Evolutionary conservation across 1,284 basidiomycete genomes (phyloP).

Genomic region (Pseudozyma hubeiensis): DNA sequence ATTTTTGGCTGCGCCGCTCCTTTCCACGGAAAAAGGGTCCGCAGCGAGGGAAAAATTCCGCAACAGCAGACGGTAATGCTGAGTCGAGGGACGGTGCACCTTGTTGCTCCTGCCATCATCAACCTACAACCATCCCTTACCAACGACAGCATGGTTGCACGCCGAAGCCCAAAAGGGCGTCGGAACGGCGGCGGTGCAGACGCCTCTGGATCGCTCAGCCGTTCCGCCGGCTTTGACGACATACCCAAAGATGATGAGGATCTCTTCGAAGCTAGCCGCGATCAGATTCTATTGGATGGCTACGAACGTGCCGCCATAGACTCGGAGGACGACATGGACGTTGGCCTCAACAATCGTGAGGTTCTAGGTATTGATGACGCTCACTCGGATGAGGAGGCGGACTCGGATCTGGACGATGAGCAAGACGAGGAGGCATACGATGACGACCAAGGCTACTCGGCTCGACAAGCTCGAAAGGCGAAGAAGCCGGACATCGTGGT

Average conservation of each 20-base stretch:
- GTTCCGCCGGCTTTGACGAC: conserved; percentile 51
- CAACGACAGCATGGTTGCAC: conserved; percentile 33
- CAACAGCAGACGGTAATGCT: conserved; percentile 10
- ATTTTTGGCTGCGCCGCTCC: conserved; percentile 3
- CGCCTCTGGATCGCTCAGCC: conserved; percentile 29
- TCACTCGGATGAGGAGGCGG: conserved; percentile 58
- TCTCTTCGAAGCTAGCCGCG: conserved; percentile 71
- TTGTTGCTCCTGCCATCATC: neutral
- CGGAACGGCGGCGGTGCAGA: conserved; percentile 9
- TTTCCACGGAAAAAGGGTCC: conserved; percentile 6
- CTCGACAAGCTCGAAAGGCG: conserved; percentile 13
- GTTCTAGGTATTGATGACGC: conserved; percentile 52
- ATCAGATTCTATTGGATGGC: conserved; percentile 78
- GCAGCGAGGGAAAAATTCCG: conserved; percentile 1
- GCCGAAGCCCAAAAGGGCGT: conserved; percentile 23
- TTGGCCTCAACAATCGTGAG: conserved; percentile 56
- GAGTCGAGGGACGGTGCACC: neutral
- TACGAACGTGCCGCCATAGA: conserved; percentile 34
- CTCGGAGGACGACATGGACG: conserved; percentile 51
- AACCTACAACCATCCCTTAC: neutral
- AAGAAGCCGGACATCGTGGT: conserved; percentile 36
- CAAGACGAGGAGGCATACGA: conserved; percentile 66
- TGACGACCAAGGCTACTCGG: conserved; percentile 29
- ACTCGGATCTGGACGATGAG: conserved; percentile 39
- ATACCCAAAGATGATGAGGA: conserved; percentile 61